Percentiles rank a stretch among this genome's conserved stretches.
These are phyloP conservation scores for Candida glucosophila DNA, from an alignment of 1,139 yeast genomes.

Conservation along the genomic window DNA sequence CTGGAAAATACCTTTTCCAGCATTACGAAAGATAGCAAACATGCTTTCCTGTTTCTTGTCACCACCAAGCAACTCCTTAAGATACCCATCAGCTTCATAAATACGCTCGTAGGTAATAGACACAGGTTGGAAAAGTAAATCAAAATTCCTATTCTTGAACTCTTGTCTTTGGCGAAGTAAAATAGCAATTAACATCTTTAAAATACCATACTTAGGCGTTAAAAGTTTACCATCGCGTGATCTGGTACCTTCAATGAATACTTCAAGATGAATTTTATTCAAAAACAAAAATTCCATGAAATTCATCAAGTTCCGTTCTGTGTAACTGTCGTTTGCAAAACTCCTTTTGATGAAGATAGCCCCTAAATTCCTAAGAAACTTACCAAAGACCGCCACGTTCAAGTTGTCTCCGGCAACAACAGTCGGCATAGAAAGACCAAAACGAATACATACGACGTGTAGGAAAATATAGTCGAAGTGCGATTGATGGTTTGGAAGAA, in stretches of 20 bases:
- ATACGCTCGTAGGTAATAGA: conserved; percentile 59
- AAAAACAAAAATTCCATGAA: conserved; percentile 44
- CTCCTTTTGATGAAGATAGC: conserved; percentile 40
- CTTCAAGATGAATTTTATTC: conserved; percentile 49
- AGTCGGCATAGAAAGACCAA: conserved; percentile 49
- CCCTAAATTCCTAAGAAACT: conserved; percentile 33
- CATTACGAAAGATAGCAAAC: conserved; percentile 25
- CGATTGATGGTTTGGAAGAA: conserved; percentile 50
- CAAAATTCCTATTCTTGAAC: conserved; percentile 35
- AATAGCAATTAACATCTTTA: conserved; percentile 40
- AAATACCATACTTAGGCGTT: conserved; percentile 57
- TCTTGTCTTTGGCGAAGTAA: conserved; percentile 37
- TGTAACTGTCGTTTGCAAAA: conserved; percentile 43
- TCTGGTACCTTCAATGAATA: conserved; percentile 61
- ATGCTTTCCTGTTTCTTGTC: conserved; percentile 48
- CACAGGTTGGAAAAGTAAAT: conserved; percentile 44
- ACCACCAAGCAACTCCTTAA: conserved; percentile 50
- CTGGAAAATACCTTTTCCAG: conserved; percentile 19
- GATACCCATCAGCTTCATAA: conserved; percentile 56
- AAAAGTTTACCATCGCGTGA: conserved; percentile 59
- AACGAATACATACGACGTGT: conserved; percentile 48
- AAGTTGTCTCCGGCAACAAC: conserved; percentile 67
- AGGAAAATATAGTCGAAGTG: conserved; percentile 59
- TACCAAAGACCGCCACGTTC: conserved; percentile 54
- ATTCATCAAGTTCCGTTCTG: conserved; percentile 49